Percentiles rank a stretch among this genome's conserved stretches.
phyloP scores from a whole-genome alignment of 108 stramenopile genomes.

The Fragilariopsis cylindrus region DNA sequence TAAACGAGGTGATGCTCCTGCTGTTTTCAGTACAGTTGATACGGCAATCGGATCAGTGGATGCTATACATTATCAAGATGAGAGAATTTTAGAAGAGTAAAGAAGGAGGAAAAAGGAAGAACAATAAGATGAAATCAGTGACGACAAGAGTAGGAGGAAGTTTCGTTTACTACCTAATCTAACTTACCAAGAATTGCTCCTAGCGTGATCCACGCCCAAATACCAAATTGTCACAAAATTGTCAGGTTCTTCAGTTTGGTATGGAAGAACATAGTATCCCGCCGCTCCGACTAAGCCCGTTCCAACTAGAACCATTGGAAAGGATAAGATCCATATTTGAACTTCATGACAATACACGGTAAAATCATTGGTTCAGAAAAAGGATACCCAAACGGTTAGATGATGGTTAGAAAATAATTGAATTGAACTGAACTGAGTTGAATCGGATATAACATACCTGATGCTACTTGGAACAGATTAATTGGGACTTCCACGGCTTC shows the following conservation, averaged over 20 bases:
- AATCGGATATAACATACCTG: not conserved
- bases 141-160: no score
- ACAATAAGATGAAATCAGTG: no score
- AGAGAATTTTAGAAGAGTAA: no score
- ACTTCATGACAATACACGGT: not conserved
- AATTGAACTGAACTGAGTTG: no score
- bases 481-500: constrained; percentile 56
- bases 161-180: no score
- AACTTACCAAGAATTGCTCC: constrained; percentile 44
- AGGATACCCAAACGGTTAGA: no score
- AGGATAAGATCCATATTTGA: constrained; percentile 48
- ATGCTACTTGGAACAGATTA: constrained; percentile 38
- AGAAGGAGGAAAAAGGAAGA: no score
- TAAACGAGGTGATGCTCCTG: constrained; percentile 4
- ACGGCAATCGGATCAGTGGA: constrained; percentile 91
- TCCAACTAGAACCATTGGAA: constrained; percentile 58
- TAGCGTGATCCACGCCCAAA: constrained; percentile 46
- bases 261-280: constrained; percentile 37
- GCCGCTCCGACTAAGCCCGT: constrained; percentile 59
- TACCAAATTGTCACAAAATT: constrained; percentile 14
- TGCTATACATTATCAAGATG: constrained; percentile 20
- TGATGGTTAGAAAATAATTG: no score
- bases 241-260: constrained; percentile 23
- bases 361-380: no score
- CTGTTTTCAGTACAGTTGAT: constrained; percentile 52